Percentiles rank a stretch among this genome's conserved stretches.
Evolutionary conservation across 1,284 basidiomycete species (phyloP).

Genomic region (Puccinia polysora): DNA sequence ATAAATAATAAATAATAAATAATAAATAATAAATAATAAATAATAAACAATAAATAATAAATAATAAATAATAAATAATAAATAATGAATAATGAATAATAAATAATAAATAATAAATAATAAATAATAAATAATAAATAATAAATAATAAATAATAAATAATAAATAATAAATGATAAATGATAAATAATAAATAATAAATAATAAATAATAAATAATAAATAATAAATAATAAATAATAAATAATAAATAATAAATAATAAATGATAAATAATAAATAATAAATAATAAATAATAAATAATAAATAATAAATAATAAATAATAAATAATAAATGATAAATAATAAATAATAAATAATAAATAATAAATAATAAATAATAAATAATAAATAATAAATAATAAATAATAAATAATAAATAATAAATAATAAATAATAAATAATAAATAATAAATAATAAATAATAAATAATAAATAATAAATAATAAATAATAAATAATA

Average conservation of each 20-base stretch:
- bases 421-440: constrained; percentile 4
- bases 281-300: constrained; percentile 4
- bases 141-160: constrained; percentile 4
- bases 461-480: not conserved
- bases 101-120: too few relatives aligned
- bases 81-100: too few relatives aligned
- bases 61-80: too few relatives aligned
- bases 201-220: constrained; percentile 4
- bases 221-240: constrained; percentile 4
- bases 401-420: constrained; percentile 4
- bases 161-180: constrained; percentile 4
- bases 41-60: too few relatives aligned
- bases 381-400: constrained; percentile 4
- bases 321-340: constrained; percentile 4
- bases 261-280: constrained; percentile 4
- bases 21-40: not conserved
- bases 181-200: constrained; percentile 4
- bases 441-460: constrained; percentile 4
- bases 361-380: constrained; percentile 4
- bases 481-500: too few relatives aligned
- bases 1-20: not conserved
- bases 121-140: constrained; percentile 4
- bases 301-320: constrained; percentile 4
- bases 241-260: constrained; percentile 4
- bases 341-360: constrained; percentile 4